Evolutionary conservation across 2,329 filamentous ascomycete genomes (phyloP), one percentile per base, ranked within the genome.

Genomic region (Lasiodiplodia citricola): DNA sequence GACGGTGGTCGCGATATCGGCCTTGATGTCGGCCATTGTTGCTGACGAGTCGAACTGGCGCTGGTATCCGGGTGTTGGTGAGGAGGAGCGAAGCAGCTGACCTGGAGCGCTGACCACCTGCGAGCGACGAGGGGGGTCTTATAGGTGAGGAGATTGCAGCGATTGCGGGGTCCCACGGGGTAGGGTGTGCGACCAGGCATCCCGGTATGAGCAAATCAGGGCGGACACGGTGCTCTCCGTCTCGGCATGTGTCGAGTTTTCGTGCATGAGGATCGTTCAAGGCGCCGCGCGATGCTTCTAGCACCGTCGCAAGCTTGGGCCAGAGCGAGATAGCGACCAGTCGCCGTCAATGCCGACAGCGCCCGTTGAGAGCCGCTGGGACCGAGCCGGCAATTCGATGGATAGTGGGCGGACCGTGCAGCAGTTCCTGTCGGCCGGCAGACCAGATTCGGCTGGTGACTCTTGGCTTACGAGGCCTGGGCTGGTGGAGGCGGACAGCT

Each of bases 111-210:
- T 51, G 23, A 64, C 23, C 60, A 37, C 18, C 47, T n/a, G 35
- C 11, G 47, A 44, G 47, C 6, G 25, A 18, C 3, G 28, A 21
- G 25, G 47, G 28, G 35, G 44, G 47, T 64, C 60, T 64, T 64
- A 64, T 64, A 64, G 41, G 47, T 28, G 13, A 13, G 11, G 14
- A 18, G 16, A 25, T 21, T 11, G n/a, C 55, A 14, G 23, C 60
- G 60, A 37, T 13, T 64, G 60, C 60, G 60, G 60, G 60, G 60
- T 64, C 60, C 44, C 57, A 41, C 25, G 60, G 60, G 60, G 60
- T 51, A 23, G 13, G 47, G 47, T 23, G 47, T 38, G 28, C 2
- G n/a, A n/a, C 44, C 47, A 31, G 60, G 11, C 60, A 64, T 64
- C 31, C 60, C 5, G 60, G 47, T 38, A 37, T 31, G 25, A 14